Percentiles rank a stretch among this genome's conserved stretches.
Conservation (phyloP, 2,329 filamentous ascomycete species). For the Penicillium nordicum region DNA sequence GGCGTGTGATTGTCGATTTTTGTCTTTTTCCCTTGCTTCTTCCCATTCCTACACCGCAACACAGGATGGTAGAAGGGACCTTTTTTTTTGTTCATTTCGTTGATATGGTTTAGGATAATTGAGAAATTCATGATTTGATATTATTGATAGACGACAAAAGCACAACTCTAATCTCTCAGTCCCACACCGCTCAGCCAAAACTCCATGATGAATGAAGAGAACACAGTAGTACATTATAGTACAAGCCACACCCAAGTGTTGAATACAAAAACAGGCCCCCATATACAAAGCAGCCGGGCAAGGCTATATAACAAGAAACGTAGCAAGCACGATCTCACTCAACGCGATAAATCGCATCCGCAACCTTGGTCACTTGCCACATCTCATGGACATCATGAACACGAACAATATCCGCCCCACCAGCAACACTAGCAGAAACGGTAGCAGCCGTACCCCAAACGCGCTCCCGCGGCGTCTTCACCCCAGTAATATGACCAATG, state of each 20-base stretch:
- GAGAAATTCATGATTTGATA: conserved; percentile 21
- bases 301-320: neutral
- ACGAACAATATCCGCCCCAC: conserved; percentile 85
- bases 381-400: conserved; percentile 91
- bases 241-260: conserved; percentile 19
- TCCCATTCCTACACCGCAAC: conserved; percentile 10
- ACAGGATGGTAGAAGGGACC: conserved; percentile 5
- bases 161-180: neutral
- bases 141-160: conserved; percentile 6
- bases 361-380: conserved; percentile 77
- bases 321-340: conserved; percentile 4
- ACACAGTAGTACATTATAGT: conserved; percentile 6
- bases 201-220: conserved; percentile 26
- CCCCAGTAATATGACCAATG: conserved; percentile 76
- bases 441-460: conserved; percentile 85
- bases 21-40: conserved; percentile 4
- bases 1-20: conserved; percentile 11
- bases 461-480: conserved; percentile 65
- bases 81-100: conserved; percentile 12
- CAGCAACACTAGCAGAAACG: conserved; percentile 77
- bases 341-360: conserved; percentile 82
- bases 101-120: conserved; percentile 24
- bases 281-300: neutral
- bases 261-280: conserved; percentile 17
- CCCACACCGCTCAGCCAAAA: neutral